A percentile compares a stretch with the other conserved stretches of the same genome.
These are phyloP conservation scores for Lasiosphaeris hirsuta DNA, from an alignment of 495 filamentous ascomycete genomes.

Conservation along the genomic window DNA sequence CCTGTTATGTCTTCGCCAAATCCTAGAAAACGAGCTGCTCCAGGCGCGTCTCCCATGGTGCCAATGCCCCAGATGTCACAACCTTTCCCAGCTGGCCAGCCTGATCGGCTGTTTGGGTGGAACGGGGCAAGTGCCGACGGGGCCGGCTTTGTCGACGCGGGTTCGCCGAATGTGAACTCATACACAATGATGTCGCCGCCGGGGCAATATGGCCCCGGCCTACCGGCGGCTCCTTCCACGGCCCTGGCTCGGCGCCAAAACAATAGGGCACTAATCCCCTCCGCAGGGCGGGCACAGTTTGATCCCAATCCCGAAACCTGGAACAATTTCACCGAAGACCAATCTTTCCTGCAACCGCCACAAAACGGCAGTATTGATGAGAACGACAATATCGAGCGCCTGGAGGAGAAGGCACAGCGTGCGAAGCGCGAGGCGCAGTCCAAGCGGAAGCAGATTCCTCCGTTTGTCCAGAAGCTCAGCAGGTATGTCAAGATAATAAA, in stretches of 20 bases:
- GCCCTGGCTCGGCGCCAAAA: conserved; percentile 63
- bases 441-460: conserved; percentile 91
- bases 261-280: conserved; percentile 59
- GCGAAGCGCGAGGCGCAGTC: conserved; percentile 81
- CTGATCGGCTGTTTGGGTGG: conserved; percentile 42
- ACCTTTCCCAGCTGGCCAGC: conserved; percentile 35
- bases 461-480: conserved; percentile 97
- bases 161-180: conserved; percentile 30
- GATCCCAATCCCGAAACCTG: conserved; percentile 45
- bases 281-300: conserved; percentile 36
- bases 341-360: conserved; percentile 30
- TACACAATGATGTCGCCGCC: conserved; percentile 47
- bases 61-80: conserved; percentile 49
- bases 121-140: conserved; percentile 27
- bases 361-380: conserved; percentile 44
- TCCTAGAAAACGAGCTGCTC: conserved; percentile 69
- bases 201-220: conserved; percentile 36
- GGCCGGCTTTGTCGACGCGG: conserved; percentile 33
- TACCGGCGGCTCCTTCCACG: conserved; percentile 48
- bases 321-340: conserved; percentile 49
- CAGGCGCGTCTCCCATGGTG: conserved; percentile 60
- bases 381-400: conserved; percentile 69
- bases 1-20: conserved; percentile 49
- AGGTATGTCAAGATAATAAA: conserved; percentile 55
- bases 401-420: conserved; percentile 68